A percentile compares a stretch with the other conserved stretches of the same genome.
Conservation (phyloP, 2,329 filamentous ascomycete species). For the Paraconiothyrium brasiliense region DNA sequence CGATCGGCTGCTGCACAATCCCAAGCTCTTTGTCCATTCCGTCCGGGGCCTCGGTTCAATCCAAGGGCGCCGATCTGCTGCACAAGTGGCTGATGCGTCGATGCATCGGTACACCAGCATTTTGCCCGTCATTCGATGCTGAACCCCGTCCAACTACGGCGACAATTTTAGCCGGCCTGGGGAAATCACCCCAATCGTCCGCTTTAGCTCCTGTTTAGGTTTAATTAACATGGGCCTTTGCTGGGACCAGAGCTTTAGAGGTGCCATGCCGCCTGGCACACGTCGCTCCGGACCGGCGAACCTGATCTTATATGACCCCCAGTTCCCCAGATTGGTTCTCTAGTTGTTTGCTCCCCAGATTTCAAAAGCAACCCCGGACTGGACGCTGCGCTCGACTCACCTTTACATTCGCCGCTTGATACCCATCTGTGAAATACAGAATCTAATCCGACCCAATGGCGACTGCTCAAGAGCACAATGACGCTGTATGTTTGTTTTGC, state of each 20-base stretch:
- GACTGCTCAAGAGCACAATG: constrained; percentile 51
- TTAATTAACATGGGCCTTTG: constrained; percentile 40
- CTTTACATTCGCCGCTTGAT: constrained; percentile 19
- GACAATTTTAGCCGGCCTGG: constrained; percentile 48
- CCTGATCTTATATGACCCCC: constrained; percentile 44
- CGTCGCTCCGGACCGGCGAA: constrained; percentile 38
- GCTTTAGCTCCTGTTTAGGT: constrained; percentile 39
- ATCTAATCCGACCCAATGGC: constrained; percentile 48
- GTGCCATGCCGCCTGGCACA: constrained; percentile 42
- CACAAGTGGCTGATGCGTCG: constrained; percentile 31
- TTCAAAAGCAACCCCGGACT: constrained; percentile 4
- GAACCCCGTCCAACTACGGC: constrained; percentile 31
- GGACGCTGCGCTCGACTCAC: constrained; percentile 11
- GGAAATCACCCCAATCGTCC: constrained; percentile 40
- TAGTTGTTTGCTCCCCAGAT: constrained; percentile 34
- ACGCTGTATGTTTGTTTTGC: constrained; percentile 35
- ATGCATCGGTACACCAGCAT: constrained; percentile 18
- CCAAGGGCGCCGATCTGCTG: constrained; percentile 39
- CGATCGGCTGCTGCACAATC: constrained; percentile 31
- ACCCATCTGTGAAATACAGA: constrained; percentile 15
- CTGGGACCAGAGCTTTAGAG: constrained; percentile 32
- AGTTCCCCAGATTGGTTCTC: constrained; percentile 37
- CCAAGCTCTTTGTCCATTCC: constrained; percentile 28
- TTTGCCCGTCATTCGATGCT: constrained; percentile 34
- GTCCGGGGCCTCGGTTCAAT: constrained; percentile 37